These are phyloP conservation scores for Mercurialis annua DNA, from an alignment of 345 rosid genomes.

Conservation along the genomic window DNA sequence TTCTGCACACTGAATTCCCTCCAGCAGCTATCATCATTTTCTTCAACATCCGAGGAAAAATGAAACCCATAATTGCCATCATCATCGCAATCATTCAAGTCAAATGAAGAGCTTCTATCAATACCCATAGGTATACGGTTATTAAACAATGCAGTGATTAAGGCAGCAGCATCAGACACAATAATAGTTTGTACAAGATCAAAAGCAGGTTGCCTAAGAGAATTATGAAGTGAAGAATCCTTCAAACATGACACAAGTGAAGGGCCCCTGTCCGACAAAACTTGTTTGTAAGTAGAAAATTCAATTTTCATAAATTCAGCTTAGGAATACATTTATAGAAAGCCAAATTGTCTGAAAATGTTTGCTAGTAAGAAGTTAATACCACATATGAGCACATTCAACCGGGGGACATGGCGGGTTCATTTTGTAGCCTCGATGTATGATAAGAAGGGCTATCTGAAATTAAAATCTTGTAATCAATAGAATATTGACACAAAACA, in stretches of 20 bases:
- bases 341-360: background rate
- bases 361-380: background rate
- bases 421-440: conserved; percentile 93
- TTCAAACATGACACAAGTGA: conserved; percentile 76
- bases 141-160: conserved; percentile 49
- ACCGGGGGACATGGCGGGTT: conserved; percentile 92
- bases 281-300: background rate
- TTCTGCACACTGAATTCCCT: conserved; percentile 60
- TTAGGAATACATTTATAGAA: background rate
- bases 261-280: conserved; percentile 73
- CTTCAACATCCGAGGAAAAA: conserved; percentile 37
- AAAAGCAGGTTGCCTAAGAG: conserved; percentile 90
- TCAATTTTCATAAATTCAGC: background rate
- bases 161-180: conserved; percentile 87
- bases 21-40: conserved; percentile 57
- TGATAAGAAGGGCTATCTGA: conserved; percentile 88
- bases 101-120: conserved; percentile 29
- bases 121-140: conserved; percentile 20
- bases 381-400: conserved; percentile 98
- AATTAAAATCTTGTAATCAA: conserved; percentile 36
- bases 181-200: conserved; percentile 76
- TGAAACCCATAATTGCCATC: conserved; percentile 38
- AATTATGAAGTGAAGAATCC: conserved; percentile 84
- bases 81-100: conserved; percentile 43
- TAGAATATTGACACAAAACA: conserved; percentile 31